Conservation (phyloP, 1,284 basidiomycete species). For the Leccinum subrobustum region DNA sequence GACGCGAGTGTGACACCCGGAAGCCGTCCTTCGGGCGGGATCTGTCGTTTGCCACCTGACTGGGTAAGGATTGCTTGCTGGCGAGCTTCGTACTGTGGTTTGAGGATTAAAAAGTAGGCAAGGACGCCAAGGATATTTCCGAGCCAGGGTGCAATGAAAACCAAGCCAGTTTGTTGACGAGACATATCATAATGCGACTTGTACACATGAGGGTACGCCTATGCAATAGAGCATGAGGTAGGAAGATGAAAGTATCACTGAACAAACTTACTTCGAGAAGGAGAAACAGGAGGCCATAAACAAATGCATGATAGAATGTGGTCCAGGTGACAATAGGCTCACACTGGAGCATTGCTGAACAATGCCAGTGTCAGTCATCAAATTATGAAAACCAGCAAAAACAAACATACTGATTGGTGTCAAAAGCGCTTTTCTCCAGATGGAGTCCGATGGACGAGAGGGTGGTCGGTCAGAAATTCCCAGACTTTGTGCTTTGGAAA, state of each 20-base stretch:
- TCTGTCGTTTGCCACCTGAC: constrained; percentile 15
- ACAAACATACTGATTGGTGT: constrained; percentile 23
- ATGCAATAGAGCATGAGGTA: background rate
- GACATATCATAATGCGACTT: constrained; percentile 24
- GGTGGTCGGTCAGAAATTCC: background rate
- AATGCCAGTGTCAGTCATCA: background rate
- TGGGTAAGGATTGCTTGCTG: constrained; percentile 9
- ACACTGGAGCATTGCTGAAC: constrained; percentile 20
- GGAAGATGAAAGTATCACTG: background rate
- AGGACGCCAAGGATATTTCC: constrained; percentile 28
- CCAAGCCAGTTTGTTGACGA: constrained; percentile 21
- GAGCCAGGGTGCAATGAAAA: constrained; percentile 26
- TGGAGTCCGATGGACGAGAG: background rate
- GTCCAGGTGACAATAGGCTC: constrained; percentile 30
- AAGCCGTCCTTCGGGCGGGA: constrained; percentile 24
- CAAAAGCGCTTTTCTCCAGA: constrained; percentile 21
- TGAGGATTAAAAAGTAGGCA: constrained; percentile 25
- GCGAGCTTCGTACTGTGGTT: constrained; percentile 22
- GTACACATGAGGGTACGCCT: constrained; percentile 30
- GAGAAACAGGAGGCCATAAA: constrained; percentile 27
- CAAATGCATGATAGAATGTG: constrained; percentile 25
- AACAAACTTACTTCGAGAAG: constrained; percentile 23
- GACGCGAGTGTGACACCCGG: constrained; percentile 25
- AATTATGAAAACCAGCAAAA: background rate
- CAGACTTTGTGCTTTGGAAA: constrained; percentile 6